phyloP scores from a whole-genome alignment of 75 land plant genomes.

The Larix kaempferi region DNA sequence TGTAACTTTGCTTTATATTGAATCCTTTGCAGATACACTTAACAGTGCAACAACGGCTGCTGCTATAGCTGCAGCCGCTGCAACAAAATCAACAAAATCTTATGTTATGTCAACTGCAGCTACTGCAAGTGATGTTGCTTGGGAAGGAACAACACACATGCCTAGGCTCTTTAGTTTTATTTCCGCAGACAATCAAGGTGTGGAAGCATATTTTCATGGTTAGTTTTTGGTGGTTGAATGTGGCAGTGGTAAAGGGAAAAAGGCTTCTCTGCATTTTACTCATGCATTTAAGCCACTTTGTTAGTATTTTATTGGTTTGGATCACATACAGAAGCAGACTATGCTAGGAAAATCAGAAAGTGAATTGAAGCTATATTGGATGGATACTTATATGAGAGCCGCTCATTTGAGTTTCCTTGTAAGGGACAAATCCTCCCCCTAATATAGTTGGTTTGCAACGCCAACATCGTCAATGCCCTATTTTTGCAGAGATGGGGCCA shows the following conservation, averaged over 20 bases:
- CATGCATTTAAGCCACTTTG: conserved; percentile 86
- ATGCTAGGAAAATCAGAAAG: conserved; percentile 88
- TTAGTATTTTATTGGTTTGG: conserved; percentile 97
- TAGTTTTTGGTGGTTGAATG: conserved; percentile 95
- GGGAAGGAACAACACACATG: conserved; percentile 98
- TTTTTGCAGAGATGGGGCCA: conserved; percentile 99
- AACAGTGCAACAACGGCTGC: conserved; percentile 96
- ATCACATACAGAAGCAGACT: conserved; percentile 79
- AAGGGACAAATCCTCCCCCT: conserved; percentile 98
- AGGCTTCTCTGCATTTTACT: conserved; percentile 94
- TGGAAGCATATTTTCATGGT: conserved; percentile 98
- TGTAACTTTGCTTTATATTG: conserved; percentile 98
- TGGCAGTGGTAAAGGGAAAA: conserved; percentile 81
- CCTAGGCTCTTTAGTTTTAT: conserved; percentile 96
- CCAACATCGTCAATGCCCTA: conserved; percentile 88
- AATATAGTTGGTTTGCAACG: conserved; percentile 97
- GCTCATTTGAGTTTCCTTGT: conserved; percentile 93
- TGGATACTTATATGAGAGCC: conserved; percentile 82
- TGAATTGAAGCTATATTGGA: conserved; percentile 91
- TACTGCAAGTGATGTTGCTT: conserved; percentile 97
- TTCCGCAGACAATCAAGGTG: conserved; percentile 89
- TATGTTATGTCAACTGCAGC: conserved; percentile 97
- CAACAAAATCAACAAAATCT: conserved; percentile 84
- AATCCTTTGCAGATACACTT: conserved; percentile 91
- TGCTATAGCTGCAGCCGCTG: conserved; percentile 98